Evolutionary conservation across 768 basidiomycete species (phyloP).

Genomic region (Russula sp.): DNA sequence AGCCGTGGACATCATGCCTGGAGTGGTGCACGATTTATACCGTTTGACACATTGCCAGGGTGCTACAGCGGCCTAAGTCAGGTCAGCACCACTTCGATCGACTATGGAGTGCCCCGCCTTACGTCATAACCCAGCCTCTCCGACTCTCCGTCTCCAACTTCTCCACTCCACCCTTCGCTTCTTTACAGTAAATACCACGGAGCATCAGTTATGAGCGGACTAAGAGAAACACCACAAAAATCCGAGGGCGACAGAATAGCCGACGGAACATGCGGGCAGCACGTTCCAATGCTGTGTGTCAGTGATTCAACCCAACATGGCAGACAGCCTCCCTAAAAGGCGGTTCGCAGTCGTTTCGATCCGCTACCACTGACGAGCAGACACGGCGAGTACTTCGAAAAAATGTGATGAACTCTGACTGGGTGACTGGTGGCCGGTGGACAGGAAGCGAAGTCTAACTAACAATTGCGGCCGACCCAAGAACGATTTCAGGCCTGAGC

Average conservation of each 20-base stretch:
- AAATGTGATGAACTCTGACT: no score
- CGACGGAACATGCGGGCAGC: no score
- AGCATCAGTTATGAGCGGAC: neutral
- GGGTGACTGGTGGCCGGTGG: no score
- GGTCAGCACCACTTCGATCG: neutral
- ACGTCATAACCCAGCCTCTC: neutral
- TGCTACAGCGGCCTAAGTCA: neutral
- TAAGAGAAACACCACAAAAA: neutral
- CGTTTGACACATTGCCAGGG: neutral
- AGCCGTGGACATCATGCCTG: neutral
- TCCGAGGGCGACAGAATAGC: neutral
- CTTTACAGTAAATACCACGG: neutral
- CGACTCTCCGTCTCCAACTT: no score
- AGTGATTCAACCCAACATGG: slow-evolving; percentile 18
- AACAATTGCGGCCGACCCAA: no score
- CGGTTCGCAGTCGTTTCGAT: no score
- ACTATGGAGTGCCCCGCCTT: neutral
- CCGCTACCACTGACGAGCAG: no score
- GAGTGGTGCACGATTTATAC: slow-evolving; percentile 11
- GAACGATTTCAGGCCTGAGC: no score
- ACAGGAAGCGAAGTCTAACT: no score
- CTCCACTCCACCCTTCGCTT: neutral
- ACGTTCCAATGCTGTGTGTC: neutral
- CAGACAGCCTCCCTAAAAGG: neutral
- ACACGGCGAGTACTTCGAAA: no score